Evolutionary conservation across 116 monocot species (phyloP).

Genomic region (Phalaenopsis hybrid): DNA sequence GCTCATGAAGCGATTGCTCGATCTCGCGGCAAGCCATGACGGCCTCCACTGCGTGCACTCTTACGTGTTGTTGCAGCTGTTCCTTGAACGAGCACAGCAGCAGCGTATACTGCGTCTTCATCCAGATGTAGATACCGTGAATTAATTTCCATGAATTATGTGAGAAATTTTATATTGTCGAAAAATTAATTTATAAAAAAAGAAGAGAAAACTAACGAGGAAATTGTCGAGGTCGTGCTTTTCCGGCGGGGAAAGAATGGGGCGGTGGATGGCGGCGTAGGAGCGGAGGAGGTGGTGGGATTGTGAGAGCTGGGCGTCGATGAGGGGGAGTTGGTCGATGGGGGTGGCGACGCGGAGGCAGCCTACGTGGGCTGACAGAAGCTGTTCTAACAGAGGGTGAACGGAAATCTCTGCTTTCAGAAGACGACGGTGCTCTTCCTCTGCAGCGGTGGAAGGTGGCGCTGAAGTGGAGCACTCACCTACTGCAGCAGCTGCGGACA

Average conservation of each 20-base stretch:
- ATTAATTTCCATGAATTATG: too few species aligned
- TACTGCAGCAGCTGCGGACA: constrained; percentile 15
- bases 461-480: constrained; percentile 26
- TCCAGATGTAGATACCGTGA: background rate
- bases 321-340: constrained; percentile 82
- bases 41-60: constrained; percentile 64
- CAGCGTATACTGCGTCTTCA: constrained; percentile 19
- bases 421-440: constrained; percentile 34
- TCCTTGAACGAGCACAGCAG: too few species aligned
- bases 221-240: constrained; percentile 89
- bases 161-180: too few species aligned
- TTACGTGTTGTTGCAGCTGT: too few species aligned
- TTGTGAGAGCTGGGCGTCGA: constrained; percentile 74
- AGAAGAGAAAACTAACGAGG: constrained; percentile 43
- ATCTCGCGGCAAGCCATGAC: constrained; percentile 93
- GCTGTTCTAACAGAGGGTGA: constrained; percentile 85
- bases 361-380: constrained; percentile 69
- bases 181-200: too few species aligned
- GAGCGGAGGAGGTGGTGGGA: constrained; percentile 67
- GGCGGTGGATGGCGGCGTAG: constrained; percentile 62
- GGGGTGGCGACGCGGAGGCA: constrained; percentile 95
- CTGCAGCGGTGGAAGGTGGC: constrained; percentile 22
- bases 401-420: constrained; percentile 83
- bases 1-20: constrained; percentile 80
- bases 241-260: constrained; percentile 51